phyloP scores from a whole-genome alignment of 2,329 filamentous ascomycete species.

The Alternaria brassicicola region DNA sequence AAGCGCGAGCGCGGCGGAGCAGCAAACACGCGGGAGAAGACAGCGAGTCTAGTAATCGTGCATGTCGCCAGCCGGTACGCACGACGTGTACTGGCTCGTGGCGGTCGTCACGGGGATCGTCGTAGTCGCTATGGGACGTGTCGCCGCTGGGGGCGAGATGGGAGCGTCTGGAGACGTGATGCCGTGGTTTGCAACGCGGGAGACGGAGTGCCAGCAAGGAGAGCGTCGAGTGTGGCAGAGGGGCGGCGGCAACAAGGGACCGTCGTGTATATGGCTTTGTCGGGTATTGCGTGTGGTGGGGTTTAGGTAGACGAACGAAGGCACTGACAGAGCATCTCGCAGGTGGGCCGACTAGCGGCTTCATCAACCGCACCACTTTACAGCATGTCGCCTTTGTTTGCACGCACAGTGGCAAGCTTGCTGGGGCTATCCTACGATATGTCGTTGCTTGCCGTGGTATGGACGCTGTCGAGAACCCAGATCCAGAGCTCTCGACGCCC shows the following conservation, averaged over 20 bases:
- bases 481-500: neutral
- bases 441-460: neutral
- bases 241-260: neutral
- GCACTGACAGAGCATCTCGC: slow-evolving; percentile 9
- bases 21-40: slow-evolving; percentile 9
- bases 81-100: slow-evolving; percentile 8
- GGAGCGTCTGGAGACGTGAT: slow-evolving; percentile 2
- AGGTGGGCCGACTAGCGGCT: slow-evolving; percentile 13
- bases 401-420: neutral
- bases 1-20: slow-evolving; percentile 16
- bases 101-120: neutral
- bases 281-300: slow-evolving; percentile 6
- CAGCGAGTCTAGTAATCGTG: slow-evolving; percentile 6
- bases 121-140: slow-evolving; percentile 7
- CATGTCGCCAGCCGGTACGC: slow-evolving; percentile 20
- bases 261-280: slow-evolving; percentile 1
- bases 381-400: neutral
- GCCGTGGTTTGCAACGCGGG: neutral
- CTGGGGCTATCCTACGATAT: neutral
- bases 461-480: neutral
- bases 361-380: slow-evolving; percentile 7
- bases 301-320: slow-evolving; percentile 12
- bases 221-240: neutral
- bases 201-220: neutral
- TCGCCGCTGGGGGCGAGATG: slow-evolving; percentile 10